Evolutionary conservation across 306 rosid genomes (phyloP).

Genomic region (Vachellia pachyceras): DNA sequence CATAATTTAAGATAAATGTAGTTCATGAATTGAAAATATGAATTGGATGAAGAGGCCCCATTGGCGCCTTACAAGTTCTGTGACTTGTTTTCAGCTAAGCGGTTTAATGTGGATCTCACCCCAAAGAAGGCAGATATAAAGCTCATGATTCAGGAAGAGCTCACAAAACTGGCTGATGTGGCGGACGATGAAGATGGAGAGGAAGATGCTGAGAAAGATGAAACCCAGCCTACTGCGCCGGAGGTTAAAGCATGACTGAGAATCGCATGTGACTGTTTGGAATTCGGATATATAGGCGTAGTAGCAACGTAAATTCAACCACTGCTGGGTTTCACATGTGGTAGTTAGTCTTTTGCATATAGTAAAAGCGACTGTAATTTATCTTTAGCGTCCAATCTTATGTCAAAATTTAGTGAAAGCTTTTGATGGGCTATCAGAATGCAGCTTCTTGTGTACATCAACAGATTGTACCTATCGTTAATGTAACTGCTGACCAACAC

Average conservation of each 20-base stretch:
- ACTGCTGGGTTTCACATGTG: conserved; percentile 20
- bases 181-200: conserved; percentile 76
- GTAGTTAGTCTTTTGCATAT: conserved; percentile 37
- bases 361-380: conserved; percentile 54
- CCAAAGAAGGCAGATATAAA: conserved; percentile 83
- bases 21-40: neutral
- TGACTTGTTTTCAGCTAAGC: conserved; percentile 60
- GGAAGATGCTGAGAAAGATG: conserved; percentile 60
- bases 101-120: conserved; percentile 67
- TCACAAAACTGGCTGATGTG: conserved; percentile 86
- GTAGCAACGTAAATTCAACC: conserved; percentile 44
- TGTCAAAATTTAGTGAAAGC: conserved; percentile 43
- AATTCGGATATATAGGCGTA: conserved; percentile 35
- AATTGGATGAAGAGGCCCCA: neutral
- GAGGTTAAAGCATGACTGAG: conserved; percentile 66
- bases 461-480: conserved; percentile 42
- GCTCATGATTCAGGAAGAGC: conserved; percentile 92
- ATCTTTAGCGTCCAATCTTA: conserved; percentile 42
- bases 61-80: conserved; percentile 32
- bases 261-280: conserved; percentile 45
- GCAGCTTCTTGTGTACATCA: conserved; percentile 59
- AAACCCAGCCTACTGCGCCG: conserved; percentile 53
- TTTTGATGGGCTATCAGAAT: conserved; percentile 41
- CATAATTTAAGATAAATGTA: neutral
- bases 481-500: conserved; percentile 42